Conservation (phyloP, 2,329 filamentous ascomycete genomes). For the Phaeosphaeria sp. region DNA sequence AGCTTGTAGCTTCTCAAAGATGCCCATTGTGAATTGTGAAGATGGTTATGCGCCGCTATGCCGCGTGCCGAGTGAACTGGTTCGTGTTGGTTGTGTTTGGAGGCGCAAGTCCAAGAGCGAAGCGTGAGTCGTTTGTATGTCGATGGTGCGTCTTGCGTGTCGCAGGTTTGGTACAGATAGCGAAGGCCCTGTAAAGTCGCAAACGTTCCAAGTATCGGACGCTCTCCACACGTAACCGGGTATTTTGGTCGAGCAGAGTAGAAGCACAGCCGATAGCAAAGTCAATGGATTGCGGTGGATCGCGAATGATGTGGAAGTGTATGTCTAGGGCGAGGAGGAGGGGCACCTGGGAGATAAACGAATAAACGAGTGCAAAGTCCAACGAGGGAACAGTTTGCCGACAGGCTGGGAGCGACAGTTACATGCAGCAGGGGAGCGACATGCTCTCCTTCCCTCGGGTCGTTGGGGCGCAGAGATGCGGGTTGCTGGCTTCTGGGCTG, state of each 20-base stretch:
- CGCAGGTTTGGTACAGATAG: neutral
- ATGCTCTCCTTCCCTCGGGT: constrained; percentile 8
- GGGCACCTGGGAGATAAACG: neutral
- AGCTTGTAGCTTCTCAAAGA: constrained; percentile 50
- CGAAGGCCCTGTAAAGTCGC: neutral
- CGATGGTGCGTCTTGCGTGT: neutral
- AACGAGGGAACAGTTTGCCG: constrained; percentile 7
- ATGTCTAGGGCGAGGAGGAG: neutral
- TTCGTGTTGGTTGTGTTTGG: neutral
- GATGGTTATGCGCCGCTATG: neutral
- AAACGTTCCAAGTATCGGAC: neutral
- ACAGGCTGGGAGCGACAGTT: constrained; percentile 12
- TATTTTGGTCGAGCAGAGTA: neutral
- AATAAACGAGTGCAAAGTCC: constrained; percentile 2
- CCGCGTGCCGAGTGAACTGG: neutral
- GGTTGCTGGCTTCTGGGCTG: constrained; percentile 13
- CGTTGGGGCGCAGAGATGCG: constrained; percentile 18
- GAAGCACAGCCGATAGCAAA: neutral
- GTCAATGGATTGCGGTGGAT: neutral
- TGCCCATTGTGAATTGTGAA: constrained; percentile 39
- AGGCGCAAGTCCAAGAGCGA: neutral
- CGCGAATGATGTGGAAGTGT: neutral
- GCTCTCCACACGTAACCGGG: neutral
- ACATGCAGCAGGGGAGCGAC: constrained; percentile 6
- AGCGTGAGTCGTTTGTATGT: constrained; percentile 1